Conservation (phyloP, 2,329 filamentous ascomycete species). For the Diaporthe amygdali region DNA sequence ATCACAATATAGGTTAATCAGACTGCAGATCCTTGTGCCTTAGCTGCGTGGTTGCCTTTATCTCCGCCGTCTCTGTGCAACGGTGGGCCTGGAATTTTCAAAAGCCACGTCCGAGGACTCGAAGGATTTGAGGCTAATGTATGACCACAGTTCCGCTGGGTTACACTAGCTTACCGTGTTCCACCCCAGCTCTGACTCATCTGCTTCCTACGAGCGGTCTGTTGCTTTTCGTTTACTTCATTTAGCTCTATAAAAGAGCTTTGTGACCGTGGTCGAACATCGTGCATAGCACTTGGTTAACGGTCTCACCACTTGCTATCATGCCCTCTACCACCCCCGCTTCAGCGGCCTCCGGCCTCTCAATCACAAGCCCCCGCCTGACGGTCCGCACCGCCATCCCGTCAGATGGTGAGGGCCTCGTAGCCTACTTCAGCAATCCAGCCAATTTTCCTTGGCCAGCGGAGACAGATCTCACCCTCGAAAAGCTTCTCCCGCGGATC, state of each 20-base stretch:
- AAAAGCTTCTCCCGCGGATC: slow-evolving; percentile 19
- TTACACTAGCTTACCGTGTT: not conserved
- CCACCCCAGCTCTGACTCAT: not conserved
- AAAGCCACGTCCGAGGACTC: not conserved
- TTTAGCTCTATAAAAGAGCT: not conserved
- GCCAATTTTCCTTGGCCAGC: slow-evolving; percentile 25
- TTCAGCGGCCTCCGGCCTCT: not conserved
- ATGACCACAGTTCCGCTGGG: not conserved
- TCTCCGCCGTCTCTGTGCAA: too few species aligned
- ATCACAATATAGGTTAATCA: too few species aligned
- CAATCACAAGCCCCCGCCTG: slow-evolving; percentile 47
- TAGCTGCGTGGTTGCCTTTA: too few species aligned
- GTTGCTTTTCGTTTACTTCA: too few species aligned
- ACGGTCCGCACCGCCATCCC: slow-evolving; percentile 42
- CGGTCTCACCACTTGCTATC: not conserved
- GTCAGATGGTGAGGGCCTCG: slow-evolving; percentile 24
- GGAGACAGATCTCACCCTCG: slow-evolving; percentile 20
- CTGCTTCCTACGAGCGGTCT: too few species aligned
- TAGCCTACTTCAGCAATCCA: slow-evolving; percentile 22
- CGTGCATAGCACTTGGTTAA: not conserved
- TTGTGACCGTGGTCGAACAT: not conserved
- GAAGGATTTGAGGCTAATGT: not conserved
- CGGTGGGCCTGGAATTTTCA: not conserved
- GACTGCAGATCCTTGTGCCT: too few species aligned
- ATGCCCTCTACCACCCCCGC: not conserved